Evolutionary conservation across 208 protist genomes (phyloP).

Genomic region (Wallacemonas collosoma): DNA sequence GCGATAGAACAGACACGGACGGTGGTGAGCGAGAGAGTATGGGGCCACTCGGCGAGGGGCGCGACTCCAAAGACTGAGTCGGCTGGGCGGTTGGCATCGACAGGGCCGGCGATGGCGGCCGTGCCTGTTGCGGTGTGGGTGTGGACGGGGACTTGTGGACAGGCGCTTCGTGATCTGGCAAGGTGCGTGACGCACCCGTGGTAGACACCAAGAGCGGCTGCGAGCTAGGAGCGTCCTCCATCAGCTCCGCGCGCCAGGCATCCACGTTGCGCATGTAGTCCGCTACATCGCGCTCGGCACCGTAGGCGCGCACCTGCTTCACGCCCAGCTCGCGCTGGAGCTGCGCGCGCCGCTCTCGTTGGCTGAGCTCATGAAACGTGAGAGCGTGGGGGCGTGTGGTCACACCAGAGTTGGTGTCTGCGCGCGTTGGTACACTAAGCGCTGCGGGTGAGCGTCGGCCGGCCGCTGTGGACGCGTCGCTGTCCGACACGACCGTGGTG

Average conservation of each 20-base stretch:
- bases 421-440: neutral
- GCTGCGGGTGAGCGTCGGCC: neutral
- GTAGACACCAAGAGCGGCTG: slow-evolving; percentile 7
- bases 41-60: too few relatives aligned
- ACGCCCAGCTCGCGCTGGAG: slow-evolving; percentile 31
- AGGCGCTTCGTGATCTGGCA: neutral
- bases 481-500: neutral
- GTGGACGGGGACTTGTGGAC: neutral
- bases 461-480: too few relatives aligned
- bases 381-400: neutral
- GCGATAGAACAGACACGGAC: too few relatives aligned
- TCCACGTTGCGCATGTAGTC: slow-evolving; percentile 28
- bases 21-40: too few relatives aligned
- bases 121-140: neutral
- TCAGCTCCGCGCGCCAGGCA: slow-evolving; percentile 7
- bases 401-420: neutral
- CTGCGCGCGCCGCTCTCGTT: slow-evolving; percentile 23
- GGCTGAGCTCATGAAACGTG: slow-evolving; percentile 30
- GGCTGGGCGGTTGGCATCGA: too few relatives aligned
- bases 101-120: too few relatives aligned
- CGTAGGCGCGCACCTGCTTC: slow-evolving; percentile 29
- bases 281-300: slow-evolving; percentile 32
- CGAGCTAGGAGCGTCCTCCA: neutral
- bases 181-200: neutral
- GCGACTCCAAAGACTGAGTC: too few relatives aligned